Conservation (phyloP, 768 basidiomycete species). For the Podaxis sp. region DNA sequence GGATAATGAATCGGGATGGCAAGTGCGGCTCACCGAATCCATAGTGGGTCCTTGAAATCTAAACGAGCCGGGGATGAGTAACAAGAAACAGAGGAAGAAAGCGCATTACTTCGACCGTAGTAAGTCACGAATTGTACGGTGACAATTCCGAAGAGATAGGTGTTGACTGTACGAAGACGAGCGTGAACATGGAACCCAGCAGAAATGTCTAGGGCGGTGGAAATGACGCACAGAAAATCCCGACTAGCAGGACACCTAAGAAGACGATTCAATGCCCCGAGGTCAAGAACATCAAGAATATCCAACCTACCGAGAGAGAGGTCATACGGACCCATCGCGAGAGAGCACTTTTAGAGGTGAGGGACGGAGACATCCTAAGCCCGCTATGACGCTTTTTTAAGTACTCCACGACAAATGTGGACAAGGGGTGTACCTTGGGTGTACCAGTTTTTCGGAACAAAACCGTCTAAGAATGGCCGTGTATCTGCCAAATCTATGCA, state of each 20-base stretch:
- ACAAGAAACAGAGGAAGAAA: neutral
- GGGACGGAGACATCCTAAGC: neutral
- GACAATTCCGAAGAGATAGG: slow-evolving; percentile 13
- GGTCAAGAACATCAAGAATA: neutral
- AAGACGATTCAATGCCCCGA: neutral
- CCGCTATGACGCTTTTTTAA: neutral
- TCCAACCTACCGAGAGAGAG: neutral
- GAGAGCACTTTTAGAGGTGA: neutral
- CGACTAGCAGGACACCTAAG: neutral
- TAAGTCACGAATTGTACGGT: slow-evolving; percentile 13
- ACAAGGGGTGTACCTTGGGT: neutral
- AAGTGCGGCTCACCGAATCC: neutral
- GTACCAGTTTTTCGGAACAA: neutral
- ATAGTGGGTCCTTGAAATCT: slow-evolving; percentile 4
- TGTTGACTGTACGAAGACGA: slow-evolving; percentile 5
- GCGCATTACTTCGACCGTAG: slow-evolving; percentile 1
- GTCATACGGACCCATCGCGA: neutral
- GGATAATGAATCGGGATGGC: no score
- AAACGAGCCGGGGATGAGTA: neutral
- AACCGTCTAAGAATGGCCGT: neutral
- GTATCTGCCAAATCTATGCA: neutral
- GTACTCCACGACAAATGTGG: neutral
- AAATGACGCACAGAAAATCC: neutral
- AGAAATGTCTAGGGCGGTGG: neutral
- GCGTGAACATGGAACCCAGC: neutral